phyloP scores from a whole-genome alignment of 176 grass and related monocot species.

The Cymbopogon citratus region DNA sequence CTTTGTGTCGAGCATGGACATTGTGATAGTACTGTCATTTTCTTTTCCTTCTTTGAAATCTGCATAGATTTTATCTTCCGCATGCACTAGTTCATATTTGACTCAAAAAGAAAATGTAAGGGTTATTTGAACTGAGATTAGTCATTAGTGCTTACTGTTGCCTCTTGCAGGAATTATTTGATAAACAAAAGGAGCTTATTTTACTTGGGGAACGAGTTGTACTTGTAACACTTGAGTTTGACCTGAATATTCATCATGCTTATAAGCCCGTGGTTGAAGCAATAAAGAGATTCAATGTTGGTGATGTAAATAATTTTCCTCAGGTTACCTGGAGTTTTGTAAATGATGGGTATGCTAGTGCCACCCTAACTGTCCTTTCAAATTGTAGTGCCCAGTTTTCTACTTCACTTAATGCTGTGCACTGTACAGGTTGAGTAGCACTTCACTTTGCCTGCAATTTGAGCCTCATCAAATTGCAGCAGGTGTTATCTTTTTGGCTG shows the following conservation, averaged over 20 bases:
- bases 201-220: slow-evolving; percentile 83
- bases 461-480: slow-evolving; percentile 97
- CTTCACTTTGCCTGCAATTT: slow-evolving; percentile 75
- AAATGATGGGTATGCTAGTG: slow-evolving; percentile 96
- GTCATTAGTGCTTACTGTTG: slow-evolving; percentile 9
- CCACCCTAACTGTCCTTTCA: slow-evolving; percentile 29
- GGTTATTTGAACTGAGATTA: not conserved
- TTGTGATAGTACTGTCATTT: not conserved
- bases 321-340: slow-evolving; percentile 99
- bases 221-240: slow-evolving; percentile 85
- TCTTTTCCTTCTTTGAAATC: not conserved
- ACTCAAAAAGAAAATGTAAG: not conserved
- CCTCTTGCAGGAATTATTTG: slow-evolving; percentile 78
- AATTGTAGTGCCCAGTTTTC: slow-evolving; percentile 17
- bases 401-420: slow-evolving; percentile 16
- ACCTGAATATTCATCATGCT: slow-evolving; percentile 89
- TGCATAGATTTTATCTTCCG: not conserved
- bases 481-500: slow-evolving; percentile 95
- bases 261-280: slow-evolving; percentile 95
- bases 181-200: slow-evolving; percentile 93
- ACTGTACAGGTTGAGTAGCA: slow-evolving; percentile 50
- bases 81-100: slow-evolving; percentile 9
- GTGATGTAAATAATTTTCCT: slow-evolving; percentile 61
- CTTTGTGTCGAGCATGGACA: not conserved
- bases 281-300: slow-evolving; percentile 87